Conservation (phyloP, 441 rosid species). For the Melastoma candidum region DNA sequence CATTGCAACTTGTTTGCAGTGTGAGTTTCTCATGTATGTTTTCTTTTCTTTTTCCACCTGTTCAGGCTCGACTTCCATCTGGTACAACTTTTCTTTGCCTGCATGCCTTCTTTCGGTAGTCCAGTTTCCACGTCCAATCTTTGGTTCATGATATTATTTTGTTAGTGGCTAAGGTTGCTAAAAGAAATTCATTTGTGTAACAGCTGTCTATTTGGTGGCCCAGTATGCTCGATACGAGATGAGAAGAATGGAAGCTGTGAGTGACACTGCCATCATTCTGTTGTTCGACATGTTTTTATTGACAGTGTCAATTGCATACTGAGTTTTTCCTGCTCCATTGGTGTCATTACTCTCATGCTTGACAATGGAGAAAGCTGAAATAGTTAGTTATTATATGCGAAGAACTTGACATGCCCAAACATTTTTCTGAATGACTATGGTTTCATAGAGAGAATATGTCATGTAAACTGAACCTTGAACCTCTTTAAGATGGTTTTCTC, state of each 20-base stretch:
- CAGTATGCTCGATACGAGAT: slow-evolving; percentile 72
- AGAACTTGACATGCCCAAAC: too few relatives aligned
- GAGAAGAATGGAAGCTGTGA: slow-evolving; percentile 78
- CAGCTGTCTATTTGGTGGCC: slow-evolving; percentile 84
- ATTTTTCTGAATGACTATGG: too few relatives aligned
- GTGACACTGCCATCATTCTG: slow-evolving; percentile 5
- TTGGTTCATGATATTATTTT: slow-evolving; percentile 9
- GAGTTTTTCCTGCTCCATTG: not conserved
- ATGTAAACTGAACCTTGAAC: too few relatives aligned
- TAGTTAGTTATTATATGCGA: too few relatives aligned
- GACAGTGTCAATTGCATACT: not conserved
- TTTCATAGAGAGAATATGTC: too few relatives aligned
- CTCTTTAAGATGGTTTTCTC: too few relatives aligned
- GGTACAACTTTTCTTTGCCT: slow-evolving; percentile 83
- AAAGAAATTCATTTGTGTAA: slow-evolving; percentile 17
- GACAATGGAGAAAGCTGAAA: too few relatives aligned
- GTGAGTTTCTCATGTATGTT: slow-evolving; percentile 11
- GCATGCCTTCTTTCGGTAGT: slow-evolving; percentile 88
- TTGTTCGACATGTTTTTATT: not conserved
- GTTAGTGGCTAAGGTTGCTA: slow-evolving; percentile 19
- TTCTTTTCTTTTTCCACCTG: slow-evolving; percentile 10
- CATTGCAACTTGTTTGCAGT: slow-evolving; percentile 7
- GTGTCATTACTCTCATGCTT: too few relatives aligned
- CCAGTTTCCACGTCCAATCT: slow-evolving; percentile 12
- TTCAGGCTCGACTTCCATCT: slow-evolving; percentile 89